phyloP scores from a whole-genome alignment of 2,329 filamentous ascomycete genomes.

The Talaromyces sp. region DNA sequence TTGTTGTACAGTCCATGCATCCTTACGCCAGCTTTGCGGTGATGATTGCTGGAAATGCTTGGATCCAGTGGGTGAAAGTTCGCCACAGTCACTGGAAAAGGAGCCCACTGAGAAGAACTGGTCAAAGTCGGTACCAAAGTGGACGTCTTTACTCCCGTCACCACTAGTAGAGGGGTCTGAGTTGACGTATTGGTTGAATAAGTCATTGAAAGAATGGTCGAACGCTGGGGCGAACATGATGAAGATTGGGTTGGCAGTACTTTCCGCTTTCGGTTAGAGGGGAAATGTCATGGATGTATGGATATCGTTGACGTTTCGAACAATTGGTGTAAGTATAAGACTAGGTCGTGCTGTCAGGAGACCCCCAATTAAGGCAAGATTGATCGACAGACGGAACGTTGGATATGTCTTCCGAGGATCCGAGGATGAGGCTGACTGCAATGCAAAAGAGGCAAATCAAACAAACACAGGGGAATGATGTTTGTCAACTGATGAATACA shows the following conservation, averaged over 20 bases:
- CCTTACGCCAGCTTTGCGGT: conserved; percentile 55
- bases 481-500: conserved; percentile 33
- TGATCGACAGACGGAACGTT: conserved; percentile 23
- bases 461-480: conserved; percentile 26
- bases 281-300: conserved; percentile 23
- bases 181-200: conserved; percentile 65
- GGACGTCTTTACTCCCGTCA: conserved; percentile 49
- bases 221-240: conserved; percentile 50
- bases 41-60: conserved; percentile 41
- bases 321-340: conserved; percentile 33
- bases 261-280: conserved; percentile 42
- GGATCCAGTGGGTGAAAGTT: conserved; percentile 50
- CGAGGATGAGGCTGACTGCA: conserved; percentile 9
- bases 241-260: conserved; percentile 46
- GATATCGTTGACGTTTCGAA: conserved; percentile 26
- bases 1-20: conserved; percentile 52
- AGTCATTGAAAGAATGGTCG: conserved; percentile 58
- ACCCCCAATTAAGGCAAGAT: conserved; percentile 21
- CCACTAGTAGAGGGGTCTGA: conserved; percentile 53
- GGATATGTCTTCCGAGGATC: conserved; percentile 14
- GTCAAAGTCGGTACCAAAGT: conserved; percentile 51
- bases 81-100: conserved; percentile 53
- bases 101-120: conserved; percentile 53
- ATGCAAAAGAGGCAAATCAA: conserved; percentile 19
- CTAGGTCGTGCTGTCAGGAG: conserved; percentile 25